Evolutionary conservation across 805 yeast genomes (phyloP).

Genomic region (Starmera quercuum): DNA sequence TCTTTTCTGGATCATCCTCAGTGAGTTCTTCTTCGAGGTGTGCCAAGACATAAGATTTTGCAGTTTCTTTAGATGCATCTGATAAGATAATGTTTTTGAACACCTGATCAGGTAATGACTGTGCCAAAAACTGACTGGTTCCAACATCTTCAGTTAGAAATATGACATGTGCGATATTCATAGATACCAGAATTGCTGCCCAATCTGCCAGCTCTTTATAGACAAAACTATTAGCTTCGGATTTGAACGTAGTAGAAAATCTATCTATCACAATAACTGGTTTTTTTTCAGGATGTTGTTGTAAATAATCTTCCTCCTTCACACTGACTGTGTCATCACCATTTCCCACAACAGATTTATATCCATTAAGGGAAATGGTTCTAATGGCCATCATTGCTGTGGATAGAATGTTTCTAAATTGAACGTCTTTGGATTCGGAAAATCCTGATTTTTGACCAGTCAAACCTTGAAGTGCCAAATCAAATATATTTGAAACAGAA

Average conservation of each 20-base stretch:
- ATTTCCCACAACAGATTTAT: conserved; percentile 24
- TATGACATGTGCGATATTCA: conserved; percentile 84
- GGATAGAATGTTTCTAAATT: conserved; percentile 71
- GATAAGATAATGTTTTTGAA: conserved; percentile 67
- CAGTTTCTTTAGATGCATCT: conserved; percentile 71
- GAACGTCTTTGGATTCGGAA: conserved; percentile 75
- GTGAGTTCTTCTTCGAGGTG: conserved; percentile 34
- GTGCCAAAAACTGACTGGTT: conserved; percentile 55
- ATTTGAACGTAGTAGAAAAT: conserved; percentile 46
- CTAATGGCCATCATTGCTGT: conserved; percentile 69
- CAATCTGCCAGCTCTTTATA: conserved; percentile 78
- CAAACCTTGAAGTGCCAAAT: conserved; percentile 79
- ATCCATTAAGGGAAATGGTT: conserved; percentile 45
- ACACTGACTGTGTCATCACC: conserved; percentile 26
- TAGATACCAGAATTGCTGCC: conserved; percentile 71
- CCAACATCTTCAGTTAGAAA: conserved; percentile 84
- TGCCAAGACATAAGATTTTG: conserved; percentile 59
- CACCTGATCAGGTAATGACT: conserved; percentile 80
- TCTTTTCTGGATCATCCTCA: conserved; percentile 22
- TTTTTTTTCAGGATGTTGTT: conserved; percentile 75
- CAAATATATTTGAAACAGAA: conserved; percentile 68
- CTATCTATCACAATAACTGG: conserved; percentile 84
- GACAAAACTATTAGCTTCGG: conserved; percentile 56
- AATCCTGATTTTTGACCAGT: conserved; percentile 93
- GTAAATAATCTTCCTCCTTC: conserved; percentile 76